Base-by-base conservation (phyloP, 1,284 basidiomycete species). In the Cutaneotrichosporon mucoides region DNA sequence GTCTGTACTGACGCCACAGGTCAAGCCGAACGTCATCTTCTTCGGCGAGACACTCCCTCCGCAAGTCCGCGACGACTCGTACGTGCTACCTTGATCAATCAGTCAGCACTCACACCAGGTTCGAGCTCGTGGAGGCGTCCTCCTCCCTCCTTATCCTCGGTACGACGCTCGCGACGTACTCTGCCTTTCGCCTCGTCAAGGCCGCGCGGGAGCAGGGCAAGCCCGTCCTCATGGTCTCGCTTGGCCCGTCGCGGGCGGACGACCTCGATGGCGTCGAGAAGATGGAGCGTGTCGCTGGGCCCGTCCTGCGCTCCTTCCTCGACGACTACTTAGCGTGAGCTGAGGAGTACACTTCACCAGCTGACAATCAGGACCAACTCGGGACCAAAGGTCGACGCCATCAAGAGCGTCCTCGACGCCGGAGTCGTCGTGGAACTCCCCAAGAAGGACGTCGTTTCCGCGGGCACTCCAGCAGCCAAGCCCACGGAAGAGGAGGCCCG, bases 141-240 rank as follows among this genome's bases (percentile, higher is more conserved):
- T 86, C 88, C 54, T 82, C 84, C 51, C 76, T 96, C 1, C 83
- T 96, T 55, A 79, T 94, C 47, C 78, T 95, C 42, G 92, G 93
- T 37, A 92, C 91, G 0, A 92, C 90, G 0, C 83, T 96, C 11
- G 92, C 93, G 2, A 96, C 93, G 0, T 95, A 89, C 76, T 92
- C 90, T 7, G 91, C 92, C 1, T 95, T 88, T 76, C 82, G 91
- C 64, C 78, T 95, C n/a, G 80, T 94, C 53, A 91, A 88, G 73
- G 86, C 86, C 65, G 90, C 92, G 1, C 72, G 88, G 9, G 85
- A 90, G 58, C 79, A 85, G 10, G 80, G 82, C 34, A 94, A 92
- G 73, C 86, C 86, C 0, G 86, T 92, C 4, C 78, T 93, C 55
- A 81, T 93, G 61, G 79, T 96, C 48, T 94, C 94, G 62, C 78